Evolutionary conservation across 768 basidiomycete genomes (phyloP), one percentile per base, ranked within the genome.

Genomic region (Crepidotus variabilis): DNA sequence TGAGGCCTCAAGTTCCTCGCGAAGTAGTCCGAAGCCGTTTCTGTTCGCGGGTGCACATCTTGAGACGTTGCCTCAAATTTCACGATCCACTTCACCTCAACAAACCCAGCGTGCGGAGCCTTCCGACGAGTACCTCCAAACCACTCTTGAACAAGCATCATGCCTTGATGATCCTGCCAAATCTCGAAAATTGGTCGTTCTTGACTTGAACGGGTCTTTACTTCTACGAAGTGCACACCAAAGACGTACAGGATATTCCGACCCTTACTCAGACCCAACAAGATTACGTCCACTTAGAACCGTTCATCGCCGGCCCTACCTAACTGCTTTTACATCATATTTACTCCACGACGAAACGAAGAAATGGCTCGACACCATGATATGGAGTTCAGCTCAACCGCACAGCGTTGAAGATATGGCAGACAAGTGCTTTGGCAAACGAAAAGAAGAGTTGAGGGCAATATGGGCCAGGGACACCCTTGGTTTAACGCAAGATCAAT

Each of bases 351-450:
- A 78, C 0, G 61, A 73, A 16, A 90, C 85, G n/a, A 73, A 70
- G 33, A 62, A 64, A 13, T 91, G 89, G 87, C 76, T 92, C 18
- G 88, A 92, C 56, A 85, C 87, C 3, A 93, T 93, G 88, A 81
- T 94, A 3, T 94, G 92, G 92, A 90, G 87, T 64, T 90, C 87
- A 2, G 92, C 92, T 3, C 89, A 92, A 64, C 89, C 90, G 1
- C 85, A 86, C 50, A 90, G 82, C 65, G 91, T 92, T 8, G 68
- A 72, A 0, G 84, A 86, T 61, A 93, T 94, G 92, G 86, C 89
- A 0, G 67, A 79, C 20, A 75, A 73, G 34, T 77, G 79, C 33
- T 91, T 92, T 65, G 81, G 76, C 10, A 63, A 71, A 0, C 65
- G 69, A 23, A 70, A 71, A 51, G 53, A 62, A 1, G 68, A 72